Evolutionary conservation across 179 eudicot genomes (phyloP).

Genomic region (Heliamphora pulchella): DNA sequence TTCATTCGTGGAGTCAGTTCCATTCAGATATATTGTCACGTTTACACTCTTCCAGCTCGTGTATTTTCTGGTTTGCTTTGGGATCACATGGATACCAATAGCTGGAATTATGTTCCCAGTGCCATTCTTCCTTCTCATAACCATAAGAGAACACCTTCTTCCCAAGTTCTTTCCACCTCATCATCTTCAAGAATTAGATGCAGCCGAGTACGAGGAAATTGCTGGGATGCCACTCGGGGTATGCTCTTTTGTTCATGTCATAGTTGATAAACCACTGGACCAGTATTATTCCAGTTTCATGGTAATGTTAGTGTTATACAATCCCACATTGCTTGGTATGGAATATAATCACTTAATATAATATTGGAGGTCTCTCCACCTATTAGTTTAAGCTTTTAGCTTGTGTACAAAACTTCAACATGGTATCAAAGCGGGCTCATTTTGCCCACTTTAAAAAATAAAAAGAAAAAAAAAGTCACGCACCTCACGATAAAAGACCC

Average conservation of each 20-base stretch:
- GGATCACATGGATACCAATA: slow-evolving; percentile 81
- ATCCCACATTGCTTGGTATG: too few relatives aligned
- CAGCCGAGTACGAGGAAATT: slow-evolving; percentile 76
- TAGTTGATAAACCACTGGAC: background rate
- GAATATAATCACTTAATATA: too few relatives aligned
- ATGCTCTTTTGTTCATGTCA: slow-evolving; percentile 6
- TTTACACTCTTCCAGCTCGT: slow-evolving; percentile 59
- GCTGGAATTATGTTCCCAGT: slow-evolving; percentile 74
- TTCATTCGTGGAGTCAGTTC: slow-evolving; percentile 74
- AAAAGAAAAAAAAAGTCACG: too few relatives aligned
- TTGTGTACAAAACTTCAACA: too few relatives aligned
- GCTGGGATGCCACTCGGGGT: slow-evolving; percentile 43
- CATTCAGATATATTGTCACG: slow-evolving; percentile 57
- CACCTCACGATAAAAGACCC: too few relatives aligned
- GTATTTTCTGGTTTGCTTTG: slow-evolving; percentile 63
- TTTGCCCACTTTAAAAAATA: too few relatives aligned
- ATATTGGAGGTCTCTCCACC: too few relatives aligned
- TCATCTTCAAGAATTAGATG: slow-evolving; percentile 71
- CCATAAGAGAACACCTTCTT: slow-evolving; percentile 57
- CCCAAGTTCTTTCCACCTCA: slow-evolving; percentile 56
- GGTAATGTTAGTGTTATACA: too few relatives aligned
- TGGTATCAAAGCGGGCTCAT: too few relatives aligned
- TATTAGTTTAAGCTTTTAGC: too few relatives aligned
- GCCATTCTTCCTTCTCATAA: slow-evolving; percentile 66
- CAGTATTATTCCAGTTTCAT: background rate